Percentiles rank a stretch among this genome's conserved stretches.
phyloP scores from a whole-genome alignment of 495 filamentous ascomycete species.

The Trichoderma reesei region DNA sequence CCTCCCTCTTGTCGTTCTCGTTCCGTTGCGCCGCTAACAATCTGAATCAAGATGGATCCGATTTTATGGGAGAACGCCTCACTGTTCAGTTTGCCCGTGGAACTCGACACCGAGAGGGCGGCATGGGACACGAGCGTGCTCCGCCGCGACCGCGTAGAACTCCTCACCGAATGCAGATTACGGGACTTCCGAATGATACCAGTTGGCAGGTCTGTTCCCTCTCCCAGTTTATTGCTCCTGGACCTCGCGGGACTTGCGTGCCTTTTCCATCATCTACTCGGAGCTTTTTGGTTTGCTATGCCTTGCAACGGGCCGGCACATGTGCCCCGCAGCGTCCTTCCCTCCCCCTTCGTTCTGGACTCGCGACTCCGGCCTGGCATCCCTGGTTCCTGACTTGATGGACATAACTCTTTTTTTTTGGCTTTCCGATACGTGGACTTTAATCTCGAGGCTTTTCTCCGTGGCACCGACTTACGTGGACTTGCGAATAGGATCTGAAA shows the following conservation, averaged over 20 bases:
- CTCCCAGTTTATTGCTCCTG: conserved; percentile 45
- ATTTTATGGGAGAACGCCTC: conserved; percentile 93
- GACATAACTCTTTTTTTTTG: conserved; percentile 17
- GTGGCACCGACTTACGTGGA: conserved; percentile 45
- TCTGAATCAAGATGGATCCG: conserved; percentile 69
- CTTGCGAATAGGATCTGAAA: conserved; percentile 88
- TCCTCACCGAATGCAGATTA: conserved; percentile 90
- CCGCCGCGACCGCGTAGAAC: conserved; percentile 90
- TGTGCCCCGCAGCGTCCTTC: not conserved
- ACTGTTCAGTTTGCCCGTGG: conserved; percentile 97
- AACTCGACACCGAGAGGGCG: conserved; percentile 69
- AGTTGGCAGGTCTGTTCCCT: conserved; percentile 98
- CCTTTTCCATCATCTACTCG: conserved; percentile 22
- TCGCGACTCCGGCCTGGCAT: conserved; percentile 5
- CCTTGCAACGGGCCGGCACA: conserved; percentile 11
- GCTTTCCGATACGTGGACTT: conserved; percentile 23
- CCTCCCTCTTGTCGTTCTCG: conserved; percentile 12
- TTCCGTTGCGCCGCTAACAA: conserved; percentile 29
- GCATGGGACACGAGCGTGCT: conserved; percentile 55
- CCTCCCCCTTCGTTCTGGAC: not conserved
- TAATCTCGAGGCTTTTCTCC: conserved; percentile 28
- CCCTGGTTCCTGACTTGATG: conserved; percentile 8
- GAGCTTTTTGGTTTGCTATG: conserved; percentile 16
- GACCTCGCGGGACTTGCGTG: conserved; percentile 29
- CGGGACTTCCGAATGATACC: conserved; percentile 93